A percentile compares a stretch with the other conserved stretches of the same genome.
Conservation (phyloP, 1,139 yeast genomes). For the Suhomyces maxii region DNA sequence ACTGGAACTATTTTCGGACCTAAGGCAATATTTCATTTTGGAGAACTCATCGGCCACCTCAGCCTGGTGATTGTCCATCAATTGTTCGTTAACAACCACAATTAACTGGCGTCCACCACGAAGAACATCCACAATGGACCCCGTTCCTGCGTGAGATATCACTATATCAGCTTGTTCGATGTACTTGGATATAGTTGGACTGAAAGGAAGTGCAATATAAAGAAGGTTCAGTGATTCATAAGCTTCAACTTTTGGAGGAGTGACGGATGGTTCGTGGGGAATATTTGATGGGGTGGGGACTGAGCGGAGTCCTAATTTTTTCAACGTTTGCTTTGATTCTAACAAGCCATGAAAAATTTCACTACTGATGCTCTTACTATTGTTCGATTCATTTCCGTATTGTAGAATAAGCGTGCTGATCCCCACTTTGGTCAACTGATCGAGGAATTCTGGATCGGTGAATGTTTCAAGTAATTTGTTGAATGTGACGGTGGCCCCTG, state of each 20-base stretch:
- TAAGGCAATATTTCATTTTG: slow-evolving; percentile 14
- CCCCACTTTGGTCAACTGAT: slow-evolving; percentile 29
- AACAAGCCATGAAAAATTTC: slow-evolving; percentile 21
- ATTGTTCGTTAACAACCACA: slow-evolving; percentile 64
- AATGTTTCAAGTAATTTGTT: slow-evolving; percentile 48
- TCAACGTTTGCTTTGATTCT: slow-evolving; percentile 10
- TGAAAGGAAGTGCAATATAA: slow-evolving; percentile 47
- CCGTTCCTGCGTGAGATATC: slow-evolving; percentile 92
- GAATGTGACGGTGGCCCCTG: slow-evolving; percentile 88
- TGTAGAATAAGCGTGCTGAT: slow-evolving; percentile 55
- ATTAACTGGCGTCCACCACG: slow-evolving; percentile 57
- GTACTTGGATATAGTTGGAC: slow-evolving; percentile 37
- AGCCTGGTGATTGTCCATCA: slow-evolving; percentile 86
- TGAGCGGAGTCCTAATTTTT: slow-evolving; percentile 11
- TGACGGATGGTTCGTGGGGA: background rate
- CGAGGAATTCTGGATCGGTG: slow-evolving; percentile 37
- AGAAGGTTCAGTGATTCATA: slow-evolving; percentile 8
- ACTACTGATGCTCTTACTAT: slow-evolving; percentile 26
- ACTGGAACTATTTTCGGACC: background rate
- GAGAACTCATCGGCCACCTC: slow-evolving; percentile 70
- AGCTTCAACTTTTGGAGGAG: background rate
- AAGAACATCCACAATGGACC: slow-evolving; percentile 80
- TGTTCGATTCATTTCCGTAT: slow-evolving; percentile 58
- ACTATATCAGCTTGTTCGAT: slow-evolving; percentile 54
- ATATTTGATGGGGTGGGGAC: background rate